A percentile compares a stretch with the other conserved stretches of the same genome.
Conservation (phyloP, 129 eudicot species). For the Ambrosia trifida region DNA sequence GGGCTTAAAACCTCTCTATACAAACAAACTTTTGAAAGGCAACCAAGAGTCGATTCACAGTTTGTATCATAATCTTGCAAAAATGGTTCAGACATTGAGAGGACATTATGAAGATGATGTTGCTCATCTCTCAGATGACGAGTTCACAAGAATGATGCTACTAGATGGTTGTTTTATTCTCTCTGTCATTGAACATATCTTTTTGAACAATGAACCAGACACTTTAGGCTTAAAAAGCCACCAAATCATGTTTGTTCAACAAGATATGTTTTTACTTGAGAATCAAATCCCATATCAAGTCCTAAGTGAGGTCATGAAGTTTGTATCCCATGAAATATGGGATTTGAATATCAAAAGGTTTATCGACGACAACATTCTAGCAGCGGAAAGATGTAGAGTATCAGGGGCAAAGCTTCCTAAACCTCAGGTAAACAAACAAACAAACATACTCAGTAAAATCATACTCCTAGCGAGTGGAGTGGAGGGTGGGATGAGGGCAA, state of each 20-base stretch:
- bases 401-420: background rate
- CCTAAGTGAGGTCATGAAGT: conserved; percentile 30
- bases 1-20: conserved; percentile 24
- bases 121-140: conserved; percentile 6
- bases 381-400: conserved; percentile 4
- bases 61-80: conserved; percentile 19
- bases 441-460: no score
- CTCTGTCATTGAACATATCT: conserved; percentile 23
- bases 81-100: conserved; percentile 8
- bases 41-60: background rate
- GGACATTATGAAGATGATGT: conserved; percentile 23
- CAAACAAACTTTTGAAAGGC: conserved; percentile 4
- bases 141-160: conserved; percentile 40
- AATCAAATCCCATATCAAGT: conserved; percentile 39
- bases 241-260: conserved; percentile 34
- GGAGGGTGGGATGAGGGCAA: no score
- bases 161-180: conserved; percentile 41
- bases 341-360: conserved; percentile 21
- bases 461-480: no score
- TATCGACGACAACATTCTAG: conserved; percentile 23
- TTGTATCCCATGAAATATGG: background rate
- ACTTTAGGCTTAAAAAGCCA: conserved; percentile 32
- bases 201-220: background rate
- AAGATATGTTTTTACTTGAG: conserved; percentile 41
- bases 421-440: background rate